phyloP scores from a whole-genome alignment of 345 rosid genomes.

The Arabis hirsuta region DNA sequence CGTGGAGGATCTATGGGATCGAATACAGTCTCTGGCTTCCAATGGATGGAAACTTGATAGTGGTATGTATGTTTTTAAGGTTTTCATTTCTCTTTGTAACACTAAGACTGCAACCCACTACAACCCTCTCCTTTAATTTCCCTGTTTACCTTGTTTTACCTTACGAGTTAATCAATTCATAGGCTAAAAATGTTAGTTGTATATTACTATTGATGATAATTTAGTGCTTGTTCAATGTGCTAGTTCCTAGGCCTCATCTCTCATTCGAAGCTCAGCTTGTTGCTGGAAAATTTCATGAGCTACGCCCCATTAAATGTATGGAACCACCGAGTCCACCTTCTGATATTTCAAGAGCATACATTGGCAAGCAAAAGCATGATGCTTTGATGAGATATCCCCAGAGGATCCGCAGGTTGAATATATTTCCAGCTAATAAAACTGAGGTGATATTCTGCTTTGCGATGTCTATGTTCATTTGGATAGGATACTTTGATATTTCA shows the following conservation, averaged over 20 bases:
- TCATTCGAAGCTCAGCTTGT: slow-evolving; percentile 98
- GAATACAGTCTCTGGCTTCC: slow-evolving; percentile 70
- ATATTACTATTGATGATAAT: slow-evolving; percentile 10
- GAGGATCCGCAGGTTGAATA: slow-evolving; percentile 86
- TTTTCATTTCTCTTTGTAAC: slow-evolving; percentile 15
- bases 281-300: slow-evolving; percentile 88
- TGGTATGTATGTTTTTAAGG: slow-evolving; percentile 51
- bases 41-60: slow-evolving; percentile 96
- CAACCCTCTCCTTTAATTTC: slow-evolving; percentile 10
- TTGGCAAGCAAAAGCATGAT: slow-evolving; percentile 81
- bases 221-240: slow-evolving; percentile 30
- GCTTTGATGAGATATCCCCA: slow-evolving; percentile 88
- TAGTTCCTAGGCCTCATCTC: slow-evolving; percentile 97
- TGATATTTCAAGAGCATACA: slow-evolving; percentile 51
- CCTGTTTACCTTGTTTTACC: slow-evolving; percentile 9
- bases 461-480: slow-evolving; percentile 21
- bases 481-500: slow-evolving; percentile 5
- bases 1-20: slow-evolving; percentile 89
- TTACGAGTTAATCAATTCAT: slow-evolving; percentile 6
- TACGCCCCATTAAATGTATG: slow-evolving; percentile 70
- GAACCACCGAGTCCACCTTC: slow-evolving; percentile 73
- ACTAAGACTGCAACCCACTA: slow-evolving; percentile 9
- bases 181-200: slow-evolving; percentile 7
- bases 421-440: slow-evolving; percentile 77
- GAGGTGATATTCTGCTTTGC: slow-evolving; percentile 60